Evolutionary conservation across 139 green algal genomes (phyloP).

Genomic region (Chlorella sp.): DNA sequence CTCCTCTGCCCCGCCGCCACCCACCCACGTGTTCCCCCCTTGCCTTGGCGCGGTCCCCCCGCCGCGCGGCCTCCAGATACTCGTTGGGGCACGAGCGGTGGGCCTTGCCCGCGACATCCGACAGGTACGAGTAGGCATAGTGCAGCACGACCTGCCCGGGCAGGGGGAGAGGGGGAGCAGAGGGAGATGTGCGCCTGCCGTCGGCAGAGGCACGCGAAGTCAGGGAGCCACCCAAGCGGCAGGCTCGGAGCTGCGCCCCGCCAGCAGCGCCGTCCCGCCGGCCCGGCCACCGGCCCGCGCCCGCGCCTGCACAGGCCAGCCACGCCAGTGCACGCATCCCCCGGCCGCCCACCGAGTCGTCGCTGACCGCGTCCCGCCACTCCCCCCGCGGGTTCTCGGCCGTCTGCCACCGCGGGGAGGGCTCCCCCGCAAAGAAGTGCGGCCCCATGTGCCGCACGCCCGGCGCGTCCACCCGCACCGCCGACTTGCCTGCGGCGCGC

Average conservation of each 20-base stretch:
- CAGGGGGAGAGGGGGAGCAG: no score
- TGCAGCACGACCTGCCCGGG: no score
- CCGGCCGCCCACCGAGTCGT: conserved; percentile 24
- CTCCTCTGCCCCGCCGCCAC: background rate
- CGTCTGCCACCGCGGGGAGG: conserved; percentile 26
- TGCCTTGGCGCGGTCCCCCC: conserved; percentile 17
- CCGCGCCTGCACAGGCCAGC: no score
- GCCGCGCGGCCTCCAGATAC: conserved; percentile 4
- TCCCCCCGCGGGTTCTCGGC: conserved; percentile 15
- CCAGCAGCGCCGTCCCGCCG: no score
- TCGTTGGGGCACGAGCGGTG: conserved; percentile 29
- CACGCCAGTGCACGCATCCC: no score
- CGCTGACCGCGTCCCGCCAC: conserved; percentile 30
- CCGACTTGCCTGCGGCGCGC: conserved; percentile 41
- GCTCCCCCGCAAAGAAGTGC: conserved; percentile 37
- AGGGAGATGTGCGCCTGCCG: no score
- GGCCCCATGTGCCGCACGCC: conserved; percentile 30
- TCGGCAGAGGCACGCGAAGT: no score
- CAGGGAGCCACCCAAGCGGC: no score
- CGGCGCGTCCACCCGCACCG: conserved; percentile 41
- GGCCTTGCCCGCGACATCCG: conserved; percentile 43
- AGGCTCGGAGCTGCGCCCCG: no score
- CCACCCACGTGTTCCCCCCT: no score
- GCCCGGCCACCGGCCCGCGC: no score
- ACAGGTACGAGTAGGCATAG: conserved; percentile 35